These are phyloP conservation scores for Puccinia triticina DNA, from an alignment of 1,284 basidiomycete species.

Conservation along the genomic window DNA sequence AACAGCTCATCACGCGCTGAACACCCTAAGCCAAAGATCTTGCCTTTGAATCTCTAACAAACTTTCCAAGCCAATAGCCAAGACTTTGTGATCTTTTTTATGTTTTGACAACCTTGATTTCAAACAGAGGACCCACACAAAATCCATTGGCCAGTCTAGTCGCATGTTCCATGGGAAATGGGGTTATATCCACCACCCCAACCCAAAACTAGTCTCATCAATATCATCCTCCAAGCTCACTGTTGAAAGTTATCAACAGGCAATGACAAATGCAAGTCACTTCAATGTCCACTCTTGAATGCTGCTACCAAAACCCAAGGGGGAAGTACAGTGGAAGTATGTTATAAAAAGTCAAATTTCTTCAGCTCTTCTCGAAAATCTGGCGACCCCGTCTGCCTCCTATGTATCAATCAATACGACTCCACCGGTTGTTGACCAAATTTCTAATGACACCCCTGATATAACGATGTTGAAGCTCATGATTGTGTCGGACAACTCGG, in stretches of 20 bases:
- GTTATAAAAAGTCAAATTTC: neutral
- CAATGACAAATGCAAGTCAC: neutral
- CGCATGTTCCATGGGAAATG: slow-evolving; percentile 10
- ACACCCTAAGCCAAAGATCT: neutral
- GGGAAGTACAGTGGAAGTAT: neutral
- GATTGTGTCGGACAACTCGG: slow-evolving; percentile 13
- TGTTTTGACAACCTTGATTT: slow-evolving; percentile 17
- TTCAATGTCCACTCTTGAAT: neutral
- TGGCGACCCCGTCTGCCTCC: neutral
- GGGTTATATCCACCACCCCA: neutral
- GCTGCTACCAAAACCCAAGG: neutral
- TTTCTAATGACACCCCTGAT: neutral
- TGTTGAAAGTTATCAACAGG: neutral
- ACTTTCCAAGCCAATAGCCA: neutral
- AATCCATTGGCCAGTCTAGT: neutral
- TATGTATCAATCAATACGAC: neutral
- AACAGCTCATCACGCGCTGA: neutral
- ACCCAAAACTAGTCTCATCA: neutral
- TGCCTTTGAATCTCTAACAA: neutral
- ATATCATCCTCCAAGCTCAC: neutral
- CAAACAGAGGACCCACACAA: neutral
- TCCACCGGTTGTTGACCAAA: neutral
- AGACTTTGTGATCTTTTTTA: neutral
- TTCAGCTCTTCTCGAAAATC: neutral
- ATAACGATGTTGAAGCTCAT: slow-evolving; percentile 20